Percentiles rank a stretch among this genome's conserved stretches.
These are phyloP conservation scores for Colletotrichum sp. DNA, from an alignment of 2,329 filamentous ascomycete genomes.

Conservation along the genomic window DNA sequence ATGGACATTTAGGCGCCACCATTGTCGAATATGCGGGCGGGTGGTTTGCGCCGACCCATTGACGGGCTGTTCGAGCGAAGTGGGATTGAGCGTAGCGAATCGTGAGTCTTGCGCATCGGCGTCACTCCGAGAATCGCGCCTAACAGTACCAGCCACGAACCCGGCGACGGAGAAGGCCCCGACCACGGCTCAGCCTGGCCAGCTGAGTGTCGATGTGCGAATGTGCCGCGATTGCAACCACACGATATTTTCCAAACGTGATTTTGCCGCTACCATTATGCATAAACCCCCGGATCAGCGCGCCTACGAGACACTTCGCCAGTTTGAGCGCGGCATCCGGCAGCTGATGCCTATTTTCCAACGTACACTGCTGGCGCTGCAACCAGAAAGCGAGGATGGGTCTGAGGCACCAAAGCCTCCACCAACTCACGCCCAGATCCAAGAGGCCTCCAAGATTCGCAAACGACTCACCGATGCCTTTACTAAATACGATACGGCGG, in stretches of 20 bases:
- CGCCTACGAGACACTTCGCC: slow-evolving; percentile 80
- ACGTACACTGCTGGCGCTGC: slow-evolving; percentile 73
- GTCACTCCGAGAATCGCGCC: neutral
- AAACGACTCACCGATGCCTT: slow-evolving; percentile 90
- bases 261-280: slow-evolving; percentile 75
- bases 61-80: slow-evolving; percentile 84
- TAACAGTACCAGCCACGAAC: slow-evolving; percentile 34
- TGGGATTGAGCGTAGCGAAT: slow-evolving; percentile 77
- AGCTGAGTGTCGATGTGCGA: slow-evolving; percentile 79
- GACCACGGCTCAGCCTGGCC: slow-evolving; percentile 32
- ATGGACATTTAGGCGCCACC: slow-evolving; percentile 91
- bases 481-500: slow-evolving; percentile 83
- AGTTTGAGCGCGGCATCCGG: slow-evolving; percentile 88
- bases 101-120: slow-evolving; percentile 29
- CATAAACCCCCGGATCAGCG: slow-evolving; percentile 76
- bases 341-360: slow-evolving; percentile 85
- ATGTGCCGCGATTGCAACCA: slow-evolving; percentile 89
- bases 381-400: slow-evolving; percentile 52
- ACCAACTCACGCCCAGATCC: slow-evolving; percentile 69
- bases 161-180: slow-evolving; percentile 49
- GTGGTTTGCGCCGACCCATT: slow-evolving; percentile 90
- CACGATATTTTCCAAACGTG: slow-evolving; percentile 68
- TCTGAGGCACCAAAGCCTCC: slow-evolving; percentile 40
- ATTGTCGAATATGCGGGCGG: slow-evolving; percentile 90
- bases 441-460: slow-evolving; percentile 88